phyloP scores from a whole-genome alignment of 441 rosid species.

The Breynia disticha region DNA sequence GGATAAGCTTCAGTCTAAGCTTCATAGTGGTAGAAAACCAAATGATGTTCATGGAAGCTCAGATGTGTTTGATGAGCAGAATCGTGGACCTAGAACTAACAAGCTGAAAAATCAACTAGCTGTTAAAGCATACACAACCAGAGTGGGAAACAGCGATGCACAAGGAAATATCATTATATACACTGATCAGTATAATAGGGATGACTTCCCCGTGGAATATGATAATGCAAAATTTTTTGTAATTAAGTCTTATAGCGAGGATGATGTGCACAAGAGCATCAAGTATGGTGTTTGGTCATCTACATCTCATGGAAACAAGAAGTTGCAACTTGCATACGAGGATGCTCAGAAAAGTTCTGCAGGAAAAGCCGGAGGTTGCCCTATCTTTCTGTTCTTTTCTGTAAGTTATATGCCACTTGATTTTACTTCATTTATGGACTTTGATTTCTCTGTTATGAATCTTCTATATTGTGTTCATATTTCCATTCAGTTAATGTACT shows the following conservation, averaged over 20 bases:
- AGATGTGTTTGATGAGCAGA: constrained; percentile 46
- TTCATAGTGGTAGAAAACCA: constrained; percentile 28
- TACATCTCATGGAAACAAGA: constrained; percentile 90
- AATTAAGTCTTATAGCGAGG: constrained; percentile 89
- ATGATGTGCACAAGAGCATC: constrained; percentile 95
- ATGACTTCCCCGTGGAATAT: constrained; percentile 49
- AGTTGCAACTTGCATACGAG: constrained; percentile 63
- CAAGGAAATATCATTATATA: constrained; percentile 53
- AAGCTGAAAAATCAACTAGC: constrained; percentile 41
- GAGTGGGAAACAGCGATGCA: constrained; percentile 42
- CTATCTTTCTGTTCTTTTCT: constrained; percentile 75
- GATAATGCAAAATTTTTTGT: constrained; percentile 67
- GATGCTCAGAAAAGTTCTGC: constrained; percentile 59
- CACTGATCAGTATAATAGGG: constrained; percentile 63
- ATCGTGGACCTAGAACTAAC: constrained; percentile 53
- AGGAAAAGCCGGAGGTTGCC: constrained; percentile 39
- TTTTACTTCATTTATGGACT: background rate
- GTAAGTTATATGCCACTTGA: constrained; percentile 36
- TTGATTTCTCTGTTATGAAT: too few species aligned
- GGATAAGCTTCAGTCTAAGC: constrained; percentile 41
- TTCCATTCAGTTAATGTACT: constrained; percentile 6
- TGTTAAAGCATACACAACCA: constrained; percentile 55
- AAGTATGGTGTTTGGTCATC: constrained; percentile 91
- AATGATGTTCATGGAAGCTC: constrained; percentile 26
- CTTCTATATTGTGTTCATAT: background rate